A percentile compares a stretch with the other conserved stretches of the same genome.
These are phyloP conservation scores for Knoxia roxburghii DNA, from an alignment of 257 asterid genomes.

Conservation along the genomic window DNA sequence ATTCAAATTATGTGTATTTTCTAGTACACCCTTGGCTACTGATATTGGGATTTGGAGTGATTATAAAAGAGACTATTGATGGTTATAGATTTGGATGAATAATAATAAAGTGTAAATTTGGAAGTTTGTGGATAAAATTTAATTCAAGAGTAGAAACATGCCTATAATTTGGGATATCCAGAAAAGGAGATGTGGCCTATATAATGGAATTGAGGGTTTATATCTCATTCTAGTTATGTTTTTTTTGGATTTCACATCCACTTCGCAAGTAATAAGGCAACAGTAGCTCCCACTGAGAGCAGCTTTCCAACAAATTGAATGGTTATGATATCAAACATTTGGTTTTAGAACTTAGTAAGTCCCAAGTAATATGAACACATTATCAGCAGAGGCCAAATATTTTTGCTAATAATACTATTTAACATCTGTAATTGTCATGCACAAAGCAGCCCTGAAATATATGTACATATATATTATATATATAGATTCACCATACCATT, in stretches of 20 bases:
- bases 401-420: neutral
- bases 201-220: too few relatives aligned
- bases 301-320: neutral
- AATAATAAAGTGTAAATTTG: too few relatives aligned
- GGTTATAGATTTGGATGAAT: too few relatives aligned
- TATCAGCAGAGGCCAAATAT: neutral
- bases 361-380: neutral
- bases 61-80: too few relatives aligned
- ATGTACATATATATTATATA: neutral
- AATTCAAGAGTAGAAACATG: too few relatives aligned
- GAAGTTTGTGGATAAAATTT: too few relatives aligned
- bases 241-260: neutral
- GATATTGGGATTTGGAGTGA: too few relatives aligned
- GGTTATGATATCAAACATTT: neutral
- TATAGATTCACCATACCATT: neutral
- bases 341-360: neutral
- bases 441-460: too few relatives aligned
- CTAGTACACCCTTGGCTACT: too few relatives aligned
- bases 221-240: constrained; percentile 1
- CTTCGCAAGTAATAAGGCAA: neutral
- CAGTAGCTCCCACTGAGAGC: neutral
- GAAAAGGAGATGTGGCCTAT: too few relatives aligned
- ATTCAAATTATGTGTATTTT: too few relatives aligned
- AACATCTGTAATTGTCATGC: neutral
- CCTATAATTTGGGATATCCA: too few relatives aligned